Evolutionary conservation across 768 basidiomycete genomes (phyloP).

Genomic region (Leccinum disarticulatum): DNA sequence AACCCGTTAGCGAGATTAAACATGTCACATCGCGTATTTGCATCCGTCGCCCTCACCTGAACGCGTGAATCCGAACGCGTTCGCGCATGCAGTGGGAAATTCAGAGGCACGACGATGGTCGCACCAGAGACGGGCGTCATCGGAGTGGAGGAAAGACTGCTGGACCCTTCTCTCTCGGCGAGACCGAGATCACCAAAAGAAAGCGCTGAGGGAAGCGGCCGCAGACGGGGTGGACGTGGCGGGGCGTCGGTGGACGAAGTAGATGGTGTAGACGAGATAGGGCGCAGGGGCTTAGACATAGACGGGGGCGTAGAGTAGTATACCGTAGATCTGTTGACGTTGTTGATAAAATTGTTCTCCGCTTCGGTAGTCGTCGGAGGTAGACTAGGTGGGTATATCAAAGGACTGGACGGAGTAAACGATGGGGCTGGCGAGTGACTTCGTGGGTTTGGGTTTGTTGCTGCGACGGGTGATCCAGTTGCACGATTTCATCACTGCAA

Average conservation of each 20-base stretch:
- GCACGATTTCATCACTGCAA: conserved; percentile 11
- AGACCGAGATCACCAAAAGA: neutral
- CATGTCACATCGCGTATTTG: neutral
- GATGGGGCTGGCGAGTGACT: conserved; percentile 20
- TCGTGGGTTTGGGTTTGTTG: conserved; percentile 2
- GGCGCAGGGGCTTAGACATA: neutral
- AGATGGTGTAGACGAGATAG: neutral
- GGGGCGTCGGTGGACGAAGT: neutral
- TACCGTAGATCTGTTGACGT: conserved; percentile 18
- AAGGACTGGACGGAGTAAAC: conserved; percentile 46
- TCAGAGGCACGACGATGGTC: neutral
- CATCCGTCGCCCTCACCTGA: neutral
- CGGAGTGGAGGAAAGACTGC: neutral
- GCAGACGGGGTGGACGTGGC: neutral
- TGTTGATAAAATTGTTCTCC: neutral
- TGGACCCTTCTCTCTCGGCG: neutral
- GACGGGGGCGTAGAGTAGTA: neutral
- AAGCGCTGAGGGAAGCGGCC: neutral
- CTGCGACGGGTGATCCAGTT: conserved; percentile 24
- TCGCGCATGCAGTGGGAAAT: neutral
- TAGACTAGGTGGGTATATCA: conserved; percentile 49
- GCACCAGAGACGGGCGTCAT: neutral
- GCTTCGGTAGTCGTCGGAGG: conserved; percentile 29
- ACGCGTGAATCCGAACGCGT: neutral
- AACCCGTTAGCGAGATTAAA: neutral